Conservation (phyloP, 192 early-diverging fungal species). For the Linnemannia schmuckeri region DNA sequence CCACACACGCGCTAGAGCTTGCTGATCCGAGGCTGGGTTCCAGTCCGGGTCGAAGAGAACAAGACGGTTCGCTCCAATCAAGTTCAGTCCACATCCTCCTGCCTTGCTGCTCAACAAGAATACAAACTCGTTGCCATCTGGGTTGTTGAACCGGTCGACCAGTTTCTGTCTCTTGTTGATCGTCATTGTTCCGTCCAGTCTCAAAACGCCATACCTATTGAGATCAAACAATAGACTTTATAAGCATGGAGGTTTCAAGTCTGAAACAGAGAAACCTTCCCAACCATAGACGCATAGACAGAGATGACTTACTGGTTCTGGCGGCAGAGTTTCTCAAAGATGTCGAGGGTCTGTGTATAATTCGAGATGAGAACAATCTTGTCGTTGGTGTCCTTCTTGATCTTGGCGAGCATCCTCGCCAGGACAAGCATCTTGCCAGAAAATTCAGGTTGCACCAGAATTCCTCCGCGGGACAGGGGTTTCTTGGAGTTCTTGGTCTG, state of each 20-base stretch:
- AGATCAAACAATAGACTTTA: not conserved
- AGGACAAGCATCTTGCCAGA: conserved; percentile 94
- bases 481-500: conserved; percentile 52
- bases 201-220: conserved; percentile 75
- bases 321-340: conserved; percentile 91
- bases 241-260: not conserved
- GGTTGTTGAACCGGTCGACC: conserved; percentile 97
- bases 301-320: conserved; percentile 69
- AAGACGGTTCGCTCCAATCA: conserved; percentile 98
- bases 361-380: conserved; percentile 99
- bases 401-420: conserved; percentile 81
- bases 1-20: conserved; percentile 93
- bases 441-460: conserved; percentile 68
- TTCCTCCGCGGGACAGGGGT: conserved; percentile 45
- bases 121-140: conserved; percentile 86
- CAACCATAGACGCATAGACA: not conserved
- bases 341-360: conserved; percentile 97
- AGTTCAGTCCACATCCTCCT: conserved; percentile 97
- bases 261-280: not conserved
- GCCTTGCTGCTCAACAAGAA: conserved; percentile 98
- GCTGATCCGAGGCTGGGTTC: conserved; percentile 98
- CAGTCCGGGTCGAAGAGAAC: conserved; percentile 96
- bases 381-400: conserved; percentile 79
- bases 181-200: conserved; percentile 94
- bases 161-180: conserved; percentile 94